A percentile compares a stretch with the other conserved stretches of the same genome.
phyloP scores from a whole-genome alignment of 495 filamentous ascomycete genomes.

The Penicillium fimorum region DNA sequence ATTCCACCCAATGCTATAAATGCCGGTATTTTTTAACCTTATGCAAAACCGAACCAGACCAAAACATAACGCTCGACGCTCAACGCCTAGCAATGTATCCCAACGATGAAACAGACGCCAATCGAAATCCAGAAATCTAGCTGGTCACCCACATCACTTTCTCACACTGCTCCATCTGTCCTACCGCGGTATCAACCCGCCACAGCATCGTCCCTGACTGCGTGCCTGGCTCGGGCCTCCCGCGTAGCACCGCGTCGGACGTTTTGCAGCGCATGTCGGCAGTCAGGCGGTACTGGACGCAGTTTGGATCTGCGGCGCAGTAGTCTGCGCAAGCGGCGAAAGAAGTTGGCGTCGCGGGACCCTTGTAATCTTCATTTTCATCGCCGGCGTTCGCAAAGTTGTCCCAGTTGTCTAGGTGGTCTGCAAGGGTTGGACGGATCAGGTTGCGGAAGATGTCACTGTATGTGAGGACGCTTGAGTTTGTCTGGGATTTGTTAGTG shows the following conservation, averaged over 20 bases:
- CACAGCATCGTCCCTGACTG: constrained; percentile 34
- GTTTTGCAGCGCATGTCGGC: constrained; percentile 30
- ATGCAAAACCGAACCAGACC: not conserved
- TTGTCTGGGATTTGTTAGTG: constrained; percentile 13
- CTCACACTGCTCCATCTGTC: constrained; percentile 19
- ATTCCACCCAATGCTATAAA: constrained; percentile 2
- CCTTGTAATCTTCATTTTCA: constrained; percentile 9
- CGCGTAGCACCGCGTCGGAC: constrained; percentile 21
- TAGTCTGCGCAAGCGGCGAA: constrained; percentile 34
- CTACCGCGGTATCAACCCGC: constrained; percentile 25
- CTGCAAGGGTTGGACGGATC: constrained; percentile 21
- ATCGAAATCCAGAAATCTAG: not conserved
- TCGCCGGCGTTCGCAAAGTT: constrained; percentile 21
- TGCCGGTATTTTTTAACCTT: not conserved
- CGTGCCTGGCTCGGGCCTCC: constrained; percentile 14
- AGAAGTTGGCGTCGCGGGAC: constrained; percentile 15
- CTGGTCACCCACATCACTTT: constrained; percentile 7
- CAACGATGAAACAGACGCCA: not conserved
- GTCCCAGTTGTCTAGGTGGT: constrained; percentile 29
- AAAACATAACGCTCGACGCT: constrained; percentile 1
- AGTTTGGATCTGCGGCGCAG: constrained; percentile 34
- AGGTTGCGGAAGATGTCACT: constrained; percentile 28
- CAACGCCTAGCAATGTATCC: not conserved
- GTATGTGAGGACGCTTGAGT: constrained; percentile 19
- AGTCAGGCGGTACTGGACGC: constrained; percentile 41